phyloP scores from a whole-genome alignment of 1,284 basidiomycete genomes.

The Malassezia sp. region DNA sequence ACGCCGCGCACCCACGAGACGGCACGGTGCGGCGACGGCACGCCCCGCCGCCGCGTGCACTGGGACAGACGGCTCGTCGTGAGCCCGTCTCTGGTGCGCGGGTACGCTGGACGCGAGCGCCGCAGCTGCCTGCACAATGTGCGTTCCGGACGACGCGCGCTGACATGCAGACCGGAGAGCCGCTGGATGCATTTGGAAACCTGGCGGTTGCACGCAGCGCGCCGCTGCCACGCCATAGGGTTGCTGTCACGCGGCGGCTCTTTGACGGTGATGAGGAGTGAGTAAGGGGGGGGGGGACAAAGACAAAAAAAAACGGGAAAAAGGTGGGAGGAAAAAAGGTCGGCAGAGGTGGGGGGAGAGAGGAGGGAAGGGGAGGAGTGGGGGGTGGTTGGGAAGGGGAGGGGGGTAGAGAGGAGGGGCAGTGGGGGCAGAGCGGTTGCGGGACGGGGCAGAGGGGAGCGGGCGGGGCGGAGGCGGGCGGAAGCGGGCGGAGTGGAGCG shows the following conservation, averaged over 20 bases:
- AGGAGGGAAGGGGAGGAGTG: too few species aligned
- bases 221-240: not conserved
- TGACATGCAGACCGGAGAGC: not conserved
- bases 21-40: too few species aligned
- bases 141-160: not conserved
- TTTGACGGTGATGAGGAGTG: constrained; percentile 9
- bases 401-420: too few species aligned
- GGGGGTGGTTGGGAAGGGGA: too few species aligned
- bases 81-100: not conserved
- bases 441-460: too few species aligned
- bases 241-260: constrained; percentile 6
- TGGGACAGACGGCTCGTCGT: constrained; percentile 15
- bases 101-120: not conserved
- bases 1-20: constrained; percentile 1
- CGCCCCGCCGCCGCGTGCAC: not conserved
- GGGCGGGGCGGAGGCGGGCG: too few species aligned
- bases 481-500: too few species aligned
- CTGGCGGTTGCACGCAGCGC: not conserved
- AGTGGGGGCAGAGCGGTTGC: too few species aligned
- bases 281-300: too few species aligned
- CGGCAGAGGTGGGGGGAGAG: too few species aligned
- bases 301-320: too few species aligned
- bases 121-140: not conserved
- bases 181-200: constrained; percentile 12
- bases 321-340: too few species aligned